A percentile compares a stretch with the other conserved stretches of the same genome.
Evolutionary conservation across 1,284 basidiomycete genomes (phyloP).

Genomic region (Agaricales sp.): DNA sequence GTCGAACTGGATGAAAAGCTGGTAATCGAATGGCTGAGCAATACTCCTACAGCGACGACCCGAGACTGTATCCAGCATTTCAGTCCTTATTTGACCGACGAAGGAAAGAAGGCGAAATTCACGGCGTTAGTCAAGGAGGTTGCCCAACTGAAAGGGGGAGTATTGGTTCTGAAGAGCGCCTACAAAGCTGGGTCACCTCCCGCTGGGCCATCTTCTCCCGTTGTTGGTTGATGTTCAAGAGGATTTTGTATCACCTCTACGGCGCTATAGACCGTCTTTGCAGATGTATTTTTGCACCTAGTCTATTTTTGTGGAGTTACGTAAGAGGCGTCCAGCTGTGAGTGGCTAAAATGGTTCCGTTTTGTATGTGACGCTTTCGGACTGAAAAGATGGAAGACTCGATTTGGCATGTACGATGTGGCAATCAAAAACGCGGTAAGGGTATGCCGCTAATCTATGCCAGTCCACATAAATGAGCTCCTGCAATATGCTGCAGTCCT

Average conservation of each 20-base stretch:
- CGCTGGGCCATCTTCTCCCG: slow-evolving; percentile 17
- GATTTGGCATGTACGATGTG: too few relatives aligned
- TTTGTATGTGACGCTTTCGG: too few relatives aligned
- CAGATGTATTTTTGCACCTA: too few relatives aligned
- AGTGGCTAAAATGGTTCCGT: too few relatives aligned
- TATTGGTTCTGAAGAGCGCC: slow-evolving; percentile 47
- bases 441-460: too few relatives aligned
- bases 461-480: too few relatives aligned
- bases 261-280: too few relatives aligned
- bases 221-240: slow-evolving; percentile 3
- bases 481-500: too few relatives aligned
- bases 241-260: slow-evolving; percentile 3
- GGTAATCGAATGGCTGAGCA: slow-evolving; percentile 65
- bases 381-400: too few relatives aligned
- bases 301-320: too few relatives aligned
- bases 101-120: slow-evolving; percentile 60
- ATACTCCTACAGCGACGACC: slow-evolving; percentile 52
- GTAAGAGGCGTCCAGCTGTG: too few relatives aligned
- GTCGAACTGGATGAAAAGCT: slow-evolving; percentile 48
- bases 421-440: too few relatives aligned
- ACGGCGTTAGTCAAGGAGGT: slow-evolving; percentile 69
- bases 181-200: slow-evolving; percentile 26
- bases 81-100: slow-evolving; percentile 57
- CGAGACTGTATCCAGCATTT: slow-evolving; percentile 72
- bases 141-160: slow-evolving; percentile 56